Conservation (phyloP, 2,329 filamentous ascomycete genomes). For the Penicillium aurantiogriseum region DNA sequence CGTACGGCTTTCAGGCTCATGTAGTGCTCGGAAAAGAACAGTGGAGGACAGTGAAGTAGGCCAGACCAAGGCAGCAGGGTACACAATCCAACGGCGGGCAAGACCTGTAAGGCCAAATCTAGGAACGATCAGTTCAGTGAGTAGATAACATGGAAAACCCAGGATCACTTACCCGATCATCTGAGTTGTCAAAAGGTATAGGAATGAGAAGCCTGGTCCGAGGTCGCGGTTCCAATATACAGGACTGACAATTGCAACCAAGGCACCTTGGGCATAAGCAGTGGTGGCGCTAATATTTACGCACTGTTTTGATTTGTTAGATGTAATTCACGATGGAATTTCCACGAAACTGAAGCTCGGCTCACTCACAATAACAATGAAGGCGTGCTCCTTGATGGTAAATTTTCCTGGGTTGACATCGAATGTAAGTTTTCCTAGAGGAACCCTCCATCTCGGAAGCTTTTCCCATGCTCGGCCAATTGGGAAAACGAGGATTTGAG, state of each 20-base stretch:
- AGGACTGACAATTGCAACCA: constrained; percentile 36
- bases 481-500: constrained; percentile 23
- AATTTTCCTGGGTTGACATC: constrained; percentile 25
- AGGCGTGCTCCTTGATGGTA: constrained; percentile 25
- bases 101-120: constrained; percentile 25
- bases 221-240: constrained; percentile 37
- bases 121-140: neutral
- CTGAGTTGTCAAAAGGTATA: constrained; percentile 34
- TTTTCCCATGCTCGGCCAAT: constrained; percentile 25
- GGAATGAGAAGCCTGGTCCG: constrained; percentile 33
- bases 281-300: constrained; percentile 32
- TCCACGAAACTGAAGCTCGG: neutral
- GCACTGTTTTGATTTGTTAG: constrained; percentile 14
- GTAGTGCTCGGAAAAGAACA: constrained; percentile 21
- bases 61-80: constrained; percentile 23
- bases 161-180: constrained; percentile 27
- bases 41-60: constrained; percentile 23
- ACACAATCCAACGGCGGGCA: constrained; percentile 23
- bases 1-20: constrained; percentile 16
- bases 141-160: too few species aligned
- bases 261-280: constrained; percentile 28
- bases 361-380: constrained; percentile 24
- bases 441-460: constrained; percentile 24
- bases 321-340: neutral
- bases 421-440: constrained; percentile 20